Base-by-base conservation (phyloP, 495 filamentous ascomycete species). In the Aspergillus taichungensis region DNA sequence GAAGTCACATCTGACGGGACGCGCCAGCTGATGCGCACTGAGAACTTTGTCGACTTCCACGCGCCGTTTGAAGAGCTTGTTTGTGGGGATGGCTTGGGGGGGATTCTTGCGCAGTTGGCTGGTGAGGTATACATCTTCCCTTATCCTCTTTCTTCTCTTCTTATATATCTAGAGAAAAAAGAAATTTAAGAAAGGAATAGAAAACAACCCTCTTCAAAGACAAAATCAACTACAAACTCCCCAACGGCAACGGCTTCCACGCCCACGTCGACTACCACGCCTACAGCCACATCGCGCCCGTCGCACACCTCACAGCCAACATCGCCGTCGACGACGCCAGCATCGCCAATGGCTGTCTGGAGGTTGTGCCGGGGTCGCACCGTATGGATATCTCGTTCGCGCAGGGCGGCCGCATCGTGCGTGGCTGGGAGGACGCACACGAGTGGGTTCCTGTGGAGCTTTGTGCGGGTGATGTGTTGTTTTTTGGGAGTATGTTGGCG, bases 151-250 rank as follows among this genome's bases (percentile, higher is more conserved):
- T 4, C 18, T 24, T 4, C 18, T 24, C 4, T 4, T 24, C 18
- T 4, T 24, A 1, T 24, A 24, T 24, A 4, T 24, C 18, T 24
- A 24, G 18, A 24, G 4, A 24, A 4, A 24, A 24, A 24, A 24
- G 18, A 24, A 24, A 24, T 4, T 24, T 8, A 29, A 30, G 3
- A 10, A 27, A 0, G 8, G 29, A 5, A 37, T 51, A 72, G 50
- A 61, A 64, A 9, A 71, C 71, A 64, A 40, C 65, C 18, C 60
- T 72, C 8, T 72, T 72, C 60, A 71, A 71, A 46, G 66, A 69
- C 35, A 71, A 71, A 13, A 60, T 67, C 54, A 70, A 68, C 53
- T 66, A 68, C 48, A 68, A 68, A 40, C 59, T 63, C 34, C 54
- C 63, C 13, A 49, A 54, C 7, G 59, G 59, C 30, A 65, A 67